These are phyloP conservation scores for Ustilago hordei DNA, from an alignment of 1,284 basidiomycete genomes.

Conservation along the genomic window DNA sequence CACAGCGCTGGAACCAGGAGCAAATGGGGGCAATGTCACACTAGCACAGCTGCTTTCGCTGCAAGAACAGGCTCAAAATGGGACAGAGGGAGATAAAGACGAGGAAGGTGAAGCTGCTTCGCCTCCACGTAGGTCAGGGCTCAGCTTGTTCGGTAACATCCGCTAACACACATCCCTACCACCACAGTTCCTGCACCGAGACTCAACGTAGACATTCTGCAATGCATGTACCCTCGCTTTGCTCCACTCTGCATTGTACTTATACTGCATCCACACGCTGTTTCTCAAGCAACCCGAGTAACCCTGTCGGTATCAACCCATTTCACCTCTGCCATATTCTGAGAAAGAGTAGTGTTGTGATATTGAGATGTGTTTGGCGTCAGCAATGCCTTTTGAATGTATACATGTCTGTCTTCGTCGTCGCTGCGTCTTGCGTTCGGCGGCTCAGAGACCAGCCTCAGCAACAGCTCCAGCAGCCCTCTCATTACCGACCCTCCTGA, in stretches of 20 bases:
- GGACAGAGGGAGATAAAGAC: slow-evolving; percentile 10
- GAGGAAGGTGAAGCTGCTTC: slow-evolving; percentile 4
- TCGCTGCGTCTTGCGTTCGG: too few species aligned
- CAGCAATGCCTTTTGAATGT: background rate
- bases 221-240: background rate
- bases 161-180: slow-evolving; percentile 6
- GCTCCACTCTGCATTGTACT: background rate
- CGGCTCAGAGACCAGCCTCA: slow-evolving; percentile 38
- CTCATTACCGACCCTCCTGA: slow-evolving; percentile 56
- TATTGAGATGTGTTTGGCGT: background rate
- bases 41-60: slow-evolving; percentile 31
- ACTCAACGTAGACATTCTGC: background rate
- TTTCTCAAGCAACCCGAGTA: background rate
- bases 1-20: background rate
- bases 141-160: slow-evolving; percentile 42
- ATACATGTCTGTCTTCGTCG: background rate
- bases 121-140: slow-evolving; percentile 24
- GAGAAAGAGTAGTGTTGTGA: background rate
- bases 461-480: slow-evolving; percentile 51
- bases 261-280: background rate
- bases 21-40: slow-evolving; percentile 20
- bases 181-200: background rate
- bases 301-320: background rate
- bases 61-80: slow-evolving; percentile 7
- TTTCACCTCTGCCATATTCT: background rate